phyloP scores from a whole-genome alignment of 2,329 filamentous ascomycete species.

The Microdochium bolleyi region DNA sequence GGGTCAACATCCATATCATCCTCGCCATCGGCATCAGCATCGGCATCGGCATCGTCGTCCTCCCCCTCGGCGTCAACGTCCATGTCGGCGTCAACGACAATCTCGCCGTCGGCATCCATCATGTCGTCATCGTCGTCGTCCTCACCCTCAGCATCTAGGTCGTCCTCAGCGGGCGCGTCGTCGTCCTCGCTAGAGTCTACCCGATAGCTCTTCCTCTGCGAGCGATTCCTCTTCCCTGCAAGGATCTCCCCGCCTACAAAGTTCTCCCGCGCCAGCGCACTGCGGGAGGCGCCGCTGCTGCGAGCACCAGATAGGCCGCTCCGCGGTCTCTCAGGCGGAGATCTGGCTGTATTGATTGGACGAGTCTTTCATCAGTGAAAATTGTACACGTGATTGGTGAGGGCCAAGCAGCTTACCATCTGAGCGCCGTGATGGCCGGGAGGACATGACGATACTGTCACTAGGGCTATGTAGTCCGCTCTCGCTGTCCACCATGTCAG shows the following conservation, averaged over 20 bases:
- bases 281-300: background rate
- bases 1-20: slow-evolving; percentile 37
- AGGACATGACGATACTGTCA: slow-evolving; percentile 35
- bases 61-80: slow-evolving; percentile 29
- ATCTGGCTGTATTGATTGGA: background rate
- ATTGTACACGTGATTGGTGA: slow-evolving; percentile 28
- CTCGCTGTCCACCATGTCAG: slow-evolving; percentile 44
- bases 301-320: background rate
- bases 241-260: slow-evolving; percentile 39
- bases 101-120: slow-evolving; percentile 18
- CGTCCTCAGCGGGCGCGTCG: slow-evolving; percentile 31
- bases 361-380: background rate
- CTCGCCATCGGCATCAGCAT: slow-evolving; percentile 40
- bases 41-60: slow-evolving; percentile 12
- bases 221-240: slow-evolving; percentile 43
- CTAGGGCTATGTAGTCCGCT: slow-evolving; percentile 23
- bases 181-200: slow-evolving; percentile 43
- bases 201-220: slow-evolving; percentile 51
- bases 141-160: slow-evolving; percentile 30
- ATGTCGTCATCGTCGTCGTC: slow-evolving; percentile 21
- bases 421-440: slow-evolving; percentile 38
- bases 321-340: background rate
- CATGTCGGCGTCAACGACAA: slow-evolving; percentile 24
- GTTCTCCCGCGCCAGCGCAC: slow-evolving; percentile 18
- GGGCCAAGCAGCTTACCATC: slow-evolving; percentile 35